phyloP scores from a whole-genome alignment of 306 rosid species.

The Medicago truncatula region MtrunA17r5.0-ANR NC_053045.1:12999501-13000000 shows the following conservation, averaged over 20 bases:
- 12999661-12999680: neutral
- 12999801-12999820: constrained; percentile 7
- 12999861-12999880: constrained; percentile 29
- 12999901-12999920: constrained; percentile 58
- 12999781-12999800: constrained; percentile 37
- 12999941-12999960: constrained; percentile 57
- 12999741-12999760: constrained; percentile 39
- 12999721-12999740: constrained; percentile 35
- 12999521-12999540: too few species aligned
- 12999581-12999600: too few species aligned
- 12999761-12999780: constrained; percentile 42
- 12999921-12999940: constrained; percentile 54
- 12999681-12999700: neutral
- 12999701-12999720: constrained; percentile 48
- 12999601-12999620: too few species aligned
- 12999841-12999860: constrained; percentile 14
- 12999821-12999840: constrained; percentile 33
- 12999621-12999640: too few species aligned
- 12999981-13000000: neutral
- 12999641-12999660: too few species aligned
- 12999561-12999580: too few species aligned
- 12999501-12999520: too few species aligned
- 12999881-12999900: constrained; percentile 45
- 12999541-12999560: too few species aligned
- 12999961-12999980: neutral